phyloP scores from a whole-genome alignment of 441 rosid species.

The Kokia cookei region DNA sequence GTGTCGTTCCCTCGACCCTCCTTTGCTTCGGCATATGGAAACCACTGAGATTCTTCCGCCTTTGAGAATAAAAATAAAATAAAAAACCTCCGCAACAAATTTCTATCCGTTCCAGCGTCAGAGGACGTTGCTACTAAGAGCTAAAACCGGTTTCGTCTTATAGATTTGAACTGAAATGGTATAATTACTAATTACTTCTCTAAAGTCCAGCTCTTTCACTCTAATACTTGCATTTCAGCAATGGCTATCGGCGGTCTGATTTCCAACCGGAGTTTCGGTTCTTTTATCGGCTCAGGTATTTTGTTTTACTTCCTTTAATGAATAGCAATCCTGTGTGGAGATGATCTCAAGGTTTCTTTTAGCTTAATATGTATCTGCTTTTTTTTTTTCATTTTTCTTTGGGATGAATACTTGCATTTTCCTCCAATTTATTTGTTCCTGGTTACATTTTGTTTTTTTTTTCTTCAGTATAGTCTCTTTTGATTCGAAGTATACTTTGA shows the following conservation, averaged over 20 bases:
- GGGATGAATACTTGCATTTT: neutral
- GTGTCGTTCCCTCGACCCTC: slow-evolving; percentile 54
- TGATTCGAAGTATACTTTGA: neutral
- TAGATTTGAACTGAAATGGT: slow-evolving; percentile 16
- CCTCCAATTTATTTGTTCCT: neutral
- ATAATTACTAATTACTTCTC: neutral
- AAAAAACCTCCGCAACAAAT: neutral
- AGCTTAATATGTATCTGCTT: neutral
- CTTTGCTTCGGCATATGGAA: slow-evolving; percentile 28
- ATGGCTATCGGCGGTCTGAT: slow-evolving; percentile 86
- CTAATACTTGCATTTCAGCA: neutral
- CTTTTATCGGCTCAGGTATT: slow-evolving; percentile 66
- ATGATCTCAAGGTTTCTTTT: neutral
- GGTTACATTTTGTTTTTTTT: neutral
- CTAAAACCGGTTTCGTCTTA: neutral
- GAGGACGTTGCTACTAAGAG: slow-evolving; percentile 4
- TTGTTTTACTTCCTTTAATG: neutral
- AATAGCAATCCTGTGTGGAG: neutral
- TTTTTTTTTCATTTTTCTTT: neutral
- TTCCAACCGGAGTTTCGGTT: slow-evolving; percentile 64
- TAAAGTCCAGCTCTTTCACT: slow-evolving; percentile 3
- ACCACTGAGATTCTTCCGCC: slow-evolving; percentile 62
- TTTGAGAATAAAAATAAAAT: slow-evolving; percentile 16
- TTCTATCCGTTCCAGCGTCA: slow-evolving; percentile 22
- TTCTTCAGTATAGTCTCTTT: neutral